phyloP scores from a whole-genome alignment of 306 rosid species.

The Abrus precatorius region DNA sequence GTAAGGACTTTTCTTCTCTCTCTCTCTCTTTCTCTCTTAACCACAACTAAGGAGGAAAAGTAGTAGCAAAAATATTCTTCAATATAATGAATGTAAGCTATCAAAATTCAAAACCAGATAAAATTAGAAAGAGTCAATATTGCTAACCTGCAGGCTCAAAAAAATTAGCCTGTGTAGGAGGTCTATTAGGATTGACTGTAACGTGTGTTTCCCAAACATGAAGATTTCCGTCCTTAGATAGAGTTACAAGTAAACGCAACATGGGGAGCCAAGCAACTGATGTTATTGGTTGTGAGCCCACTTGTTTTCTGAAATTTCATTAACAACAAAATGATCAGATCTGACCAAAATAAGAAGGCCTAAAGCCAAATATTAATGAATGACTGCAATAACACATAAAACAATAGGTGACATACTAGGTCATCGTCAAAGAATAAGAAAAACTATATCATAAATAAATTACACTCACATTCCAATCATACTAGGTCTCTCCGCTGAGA shows the following conservation, averaged over 20 bases:
- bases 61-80: conserved; percentile 36
- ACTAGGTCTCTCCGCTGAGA: conserved; percentile 90
- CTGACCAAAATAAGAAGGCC: conserved; percentile 35
- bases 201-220: conserved; percentile 96
- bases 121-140: conserved; percentile 35
- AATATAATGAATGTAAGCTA: conserved; percentile 23
- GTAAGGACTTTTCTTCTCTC: not conserved
- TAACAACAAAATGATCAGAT: conserved; percentile 45
- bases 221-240: conserved; percentile 88
- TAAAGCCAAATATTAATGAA: conserved; percentile 21
- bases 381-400: conserved; percentile 32
- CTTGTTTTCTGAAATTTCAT: conserved; percentile 86
- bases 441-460: conserved; percentile 53
- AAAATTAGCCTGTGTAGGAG: conserved; percentile 85
- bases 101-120: conserved; percentile 15
- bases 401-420: conserved; percentile 3
- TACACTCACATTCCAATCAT: conserved; percentile 99
- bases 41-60: conserved; percentile 10
- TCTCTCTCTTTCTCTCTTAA: not conserved
- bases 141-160: conserved; percentile 94
- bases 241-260: conserved; percentile 87
- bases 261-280: conserved; percentile 92
- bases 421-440: conserved; percentile 18
- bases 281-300: conserved; percentile 89
- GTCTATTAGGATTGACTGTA: conserved; percentile 84